These are phyloP conservation scores for Pestalotiopsis sp. DNA, from an alignment of 2,329 filamentous ascomycete species.

Conservation along the genomic window DNA sequence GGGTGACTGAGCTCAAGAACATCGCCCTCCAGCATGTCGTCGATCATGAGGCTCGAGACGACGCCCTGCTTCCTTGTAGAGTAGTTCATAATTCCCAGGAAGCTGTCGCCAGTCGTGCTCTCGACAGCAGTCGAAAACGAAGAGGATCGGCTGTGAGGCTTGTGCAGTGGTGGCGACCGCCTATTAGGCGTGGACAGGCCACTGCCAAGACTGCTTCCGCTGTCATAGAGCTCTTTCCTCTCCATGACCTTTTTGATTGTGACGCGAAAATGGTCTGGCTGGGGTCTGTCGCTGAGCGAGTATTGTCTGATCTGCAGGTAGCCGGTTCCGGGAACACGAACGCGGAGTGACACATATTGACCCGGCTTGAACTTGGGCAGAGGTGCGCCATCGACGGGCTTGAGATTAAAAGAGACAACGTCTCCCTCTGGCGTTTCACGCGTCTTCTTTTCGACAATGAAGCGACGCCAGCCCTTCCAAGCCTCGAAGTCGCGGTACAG, in stretches of 20 bases:
- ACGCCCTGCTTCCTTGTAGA: constrained; percentile 52
- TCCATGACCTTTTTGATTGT: constrained; percentile 70
- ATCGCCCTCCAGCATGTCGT: constrained; percentile 63
- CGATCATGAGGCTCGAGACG: constrained; percentile 71
- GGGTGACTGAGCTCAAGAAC: constrained; percentile 68
- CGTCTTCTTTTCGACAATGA: constrained; percentile 66
- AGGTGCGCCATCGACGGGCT: constrained; percentile 61
- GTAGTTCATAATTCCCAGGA: constrained; percentile 30
- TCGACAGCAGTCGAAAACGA: constrained; percentile 26
- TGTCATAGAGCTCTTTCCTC: constrained; percentile 32
- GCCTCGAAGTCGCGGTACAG: constrained; percentile 63
- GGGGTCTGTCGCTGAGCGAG: constrained; percentile 68
- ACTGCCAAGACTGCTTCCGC: constrained; percentile 21
- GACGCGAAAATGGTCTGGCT: constrained; percentile 67
- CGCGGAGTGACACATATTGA: constrained; percentile 70
- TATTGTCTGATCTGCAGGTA: constrained; percentile 72
- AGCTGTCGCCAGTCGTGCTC: constrained; percentile 33
- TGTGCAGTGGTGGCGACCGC: not conserved
- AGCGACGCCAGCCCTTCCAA: constrained; percentile 70
- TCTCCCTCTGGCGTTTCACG: constrained; percentile 60
- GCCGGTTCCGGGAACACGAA: constrained; percentile 57
- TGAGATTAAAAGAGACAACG: constrained; percentile 72
- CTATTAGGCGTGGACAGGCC: not conserved
- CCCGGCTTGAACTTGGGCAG: constrained; percentile 69
- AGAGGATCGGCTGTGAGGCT: constrained; percentile 11